These are phyloP conservation scores for Exophiala aquamarina DNA, from an alignment of 2,329 filamentous ascomycete species.

Conservation along the genomic window DNA sequence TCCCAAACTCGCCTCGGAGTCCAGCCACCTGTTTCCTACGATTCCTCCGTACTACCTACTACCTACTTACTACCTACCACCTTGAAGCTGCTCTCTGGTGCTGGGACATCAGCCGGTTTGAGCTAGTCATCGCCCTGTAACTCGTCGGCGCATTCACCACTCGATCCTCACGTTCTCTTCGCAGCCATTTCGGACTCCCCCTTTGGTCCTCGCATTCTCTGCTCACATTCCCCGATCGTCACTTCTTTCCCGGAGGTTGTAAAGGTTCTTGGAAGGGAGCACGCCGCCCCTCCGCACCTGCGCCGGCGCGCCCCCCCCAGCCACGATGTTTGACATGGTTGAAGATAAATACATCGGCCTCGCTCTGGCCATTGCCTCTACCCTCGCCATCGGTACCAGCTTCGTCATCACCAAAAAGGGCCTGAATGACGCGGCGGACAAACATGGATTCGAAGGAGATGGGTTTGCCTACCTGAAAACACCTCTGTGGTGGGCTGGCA, in stretches of 20 bases:
- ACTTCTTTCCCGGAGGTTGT: too few species aligned
- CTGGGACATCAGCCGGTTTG: neutral
- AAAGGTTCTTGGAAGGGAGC: neutral
- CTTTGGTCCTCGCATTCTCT: too few species aligned
- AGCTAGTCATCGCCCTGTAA: neutral
- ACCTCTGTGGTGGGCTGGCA: constrained; percentile 97
- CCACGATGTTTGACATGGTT: constrained; percentile 21
- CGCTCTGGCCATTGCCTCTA: constrained; percentile 47
- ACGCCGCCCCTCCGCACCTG: neutral
- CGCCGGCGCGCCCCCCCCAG: neutral
- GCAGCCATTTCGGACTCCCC: neutral
- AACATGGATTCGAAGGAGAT: constrained; percentile 94
- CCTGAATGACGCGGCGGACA: constrained; percentile 83
- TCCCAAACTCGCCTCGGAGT: constrained; percentile 8
- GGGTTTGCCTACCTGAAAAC: constrained; percentile 92
- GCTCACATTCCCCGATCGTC: too few species aligned
- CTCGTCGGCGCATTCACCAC: neutral
- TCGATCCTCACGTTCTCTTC: neutral
- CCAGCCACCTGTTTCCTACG: constrained; percentile 9
- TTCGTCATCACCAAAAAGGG: constrained; percentile 99
- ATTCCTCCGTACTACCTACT: neutral
- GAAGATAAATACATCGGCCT: constrained; percentile 47
- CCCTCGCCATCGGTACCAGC: constrained; percentile 69
- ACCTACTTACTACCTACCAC: neutral
- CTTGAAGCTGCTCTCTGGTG: neutral